Evolutionary conservation across 1,139 yeast species (phyloP).

Genomic region (Diutina neorugosa): DNA sequence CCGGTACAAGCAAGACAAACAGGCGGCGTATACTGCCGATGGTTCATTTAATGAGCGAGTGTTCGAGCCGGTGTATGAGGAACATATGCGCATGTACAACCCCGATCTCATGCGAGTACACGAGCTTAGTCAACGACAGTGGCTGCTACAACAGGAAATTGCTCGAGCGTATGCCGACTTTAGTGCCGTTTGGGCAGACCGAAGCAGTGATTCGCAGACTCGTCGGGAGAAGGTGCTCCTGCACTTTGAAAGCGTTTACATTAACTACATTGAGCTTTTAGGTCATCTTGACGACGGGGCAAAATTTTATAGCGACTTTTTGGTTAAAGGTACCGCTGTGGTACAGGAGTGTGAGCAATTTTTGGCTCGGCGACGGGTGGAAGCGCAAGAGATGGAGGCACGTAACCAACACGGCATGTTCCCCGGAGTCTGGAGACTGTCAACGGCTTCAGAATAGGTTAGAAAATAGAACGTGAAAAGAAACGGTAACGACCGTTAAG

Average conservation of each 20-base stretch:
- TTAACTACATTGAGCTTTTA: slow-evolving; percentile 42
- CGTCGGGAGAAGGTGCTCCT: slow-evolving; percentile 41
- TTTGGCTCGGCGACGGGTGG: slow-evolving; percentile 39
- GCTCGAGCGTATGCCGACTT: slow-evolving; percentile 29
- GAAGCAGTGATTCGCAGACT: slow-evolving; percentile 14
- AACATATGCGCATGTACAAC: slow-evolving; percentile 29
- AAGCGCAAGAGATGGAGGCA: slow-evolving; percentile 32
- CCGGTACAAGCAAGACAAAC: slow-evolving; percentile 14
- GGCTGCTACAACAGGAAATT: slow-evolving; percentile 29
- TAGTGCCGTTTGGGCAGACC: slow-evolving; percentile 7
- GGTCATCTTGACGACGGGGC: slow-evolving; percentile 58
- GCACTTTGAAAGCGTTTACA: slow-evolving; percentile 39
- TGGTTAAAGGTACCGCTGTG: slow-evolving; percentile 35
- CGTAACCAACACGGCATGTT: background rate
- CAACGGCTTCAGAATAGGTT: background rate
- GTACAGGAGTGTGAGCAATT: slow-evolving; percentile 41
- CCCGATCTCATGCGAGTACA: slow-evolving; percentile 28
- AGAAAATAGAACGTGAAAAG: background rate
- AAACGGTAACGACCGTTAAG: background rate
- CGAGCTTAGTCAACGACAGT: slow-evolving; percentile 28
- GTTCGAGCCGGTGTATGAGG: slow-evolving; percentile 22
- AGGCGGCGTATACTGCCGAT: slow-evolving; percentile 10
- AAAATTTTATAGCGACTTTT: slow-evolving; percentile 56
- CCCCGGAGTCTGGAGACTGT: background rate
- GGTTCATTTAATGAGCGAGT: slow-evolving; percentile 15